Base-by-base conservation (phyloP, 1,284 basidiomycete genomes). In the Ceratobasidium sp. region DNA sequence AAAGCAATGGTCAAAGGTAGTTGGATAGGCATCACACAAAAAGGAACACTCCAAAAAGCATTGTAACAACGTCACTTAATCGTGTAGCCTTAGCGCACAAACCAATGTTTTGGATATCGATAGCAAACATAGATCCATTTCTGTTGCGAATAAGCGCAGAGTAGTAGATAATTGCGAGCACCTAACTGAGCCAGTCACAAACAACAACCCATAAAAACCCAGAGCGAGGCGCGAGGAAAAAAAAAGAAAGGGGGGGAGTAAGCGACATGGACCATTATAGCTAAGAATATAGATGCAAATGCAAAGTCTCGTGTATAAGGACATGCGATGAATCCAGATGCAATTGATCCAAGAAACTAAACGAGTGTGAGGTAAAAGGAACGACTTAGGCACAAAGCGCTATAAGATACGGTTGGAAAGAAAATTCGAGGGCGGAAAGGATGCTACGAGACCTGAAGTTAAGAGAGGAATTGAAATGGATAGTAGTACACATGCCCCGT, bases 401-500 rank as follows among this genome's bases (percentile, higher is more conserved):
- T 28, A 78, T 78, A 78, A 78, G 46, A 70, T 78, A 78, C 28
- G 63, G 23, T 51, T 39, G 33, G 33, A 69, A 68, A 64, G 61
- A 55, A n/a, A 70, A 33, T 51, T 5, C n/a, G 66, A 79, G 53
- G 26, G 64, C 44, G 40, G 42, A 40, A n/a, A 60, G 40, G 56
- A 44, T 46, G 68, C 67, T 33, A 46, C 42, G 33, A 18, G 49
- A 51, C 49, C 49, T 51, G 49, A 33, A 33, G 33, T 33, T 33
- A 33, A 33, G 49, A 26, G 28, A 61, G 28, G 66, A 40, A 67
- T 42, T 20, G 28, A 69, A 69, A 46, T 40, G 40, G 72, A 46
- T 75, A 75, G 55, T 75, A 55, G 61, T 75, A 75, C 72, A 75
- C 13, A 53, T 75, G 72, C 72, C 60, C 72, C 72, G 72, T 53